Evolutionary conservation across 1,139 yeast genomes (phyloP), one percentile per base, ranked within the genome.

Genomic region (Nadsonia commutata): DNA sequence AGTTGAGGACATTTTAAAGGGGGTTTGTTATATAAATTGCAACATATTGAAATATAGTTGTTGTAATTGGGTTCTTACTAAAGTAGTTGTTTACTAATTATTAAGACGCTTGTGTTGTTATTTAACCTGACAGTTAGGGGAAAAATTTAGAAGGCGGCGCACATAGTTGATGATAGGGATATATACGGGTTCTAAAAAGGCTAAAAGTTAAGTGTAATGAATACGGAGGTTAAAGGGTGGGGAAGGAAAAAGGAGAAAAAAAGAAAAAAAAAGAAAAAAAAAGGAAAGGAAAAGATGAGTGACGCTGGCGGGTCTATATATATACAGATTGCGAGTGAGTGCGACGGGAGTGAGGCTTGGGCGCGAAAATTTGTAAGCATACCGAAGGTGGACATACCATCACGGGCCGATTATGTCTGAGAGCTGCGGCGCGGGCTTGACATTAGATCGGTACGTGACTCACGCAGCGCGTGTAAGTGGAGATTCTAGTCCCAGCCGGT

Each of bases 101-200:
- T 39, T 43, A 38, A 40, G 43, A 39, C 41, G 39, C 41, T 43
- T 40, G 39, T 37, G 21, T 33, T 37, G 13, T 45, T 45, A 40
- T 42, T 42, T 45, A 38, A 38, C 38, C 47, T 40, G 31, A 37
- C 40, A 43, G 40, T 41, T 27, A 44, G 39, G 44, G 38, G 23
- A 39, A 39, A 27, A 37, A 31, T 43, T 48, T 48, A 47, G 47
- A 47, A 47, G 44, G 49, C n/a, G n/a, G n/a, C 50, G 45, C 49
- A 48, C 51, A 48, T 47, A 39, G 33, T 27, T 27, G 33, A 46
- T 47, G 45, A 37, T 43, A 40, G 33, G 31, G 22, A 36, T 36
- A 31, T 40, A 41, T 41, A 37, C 33, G 37, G 40, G 41, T 33
- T 33, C 36, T 31, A 20, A 21, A 39, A 16, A n/a, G 21, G 39